A percentile compares a stretch with the other conserved stretches of the same genome.
These are phyloP conservation scores for Colletotrichum filicis DNA, from an alignment of 2,329 filamentous ascomycete genomes.

Conservation along the genomic window DNA sequence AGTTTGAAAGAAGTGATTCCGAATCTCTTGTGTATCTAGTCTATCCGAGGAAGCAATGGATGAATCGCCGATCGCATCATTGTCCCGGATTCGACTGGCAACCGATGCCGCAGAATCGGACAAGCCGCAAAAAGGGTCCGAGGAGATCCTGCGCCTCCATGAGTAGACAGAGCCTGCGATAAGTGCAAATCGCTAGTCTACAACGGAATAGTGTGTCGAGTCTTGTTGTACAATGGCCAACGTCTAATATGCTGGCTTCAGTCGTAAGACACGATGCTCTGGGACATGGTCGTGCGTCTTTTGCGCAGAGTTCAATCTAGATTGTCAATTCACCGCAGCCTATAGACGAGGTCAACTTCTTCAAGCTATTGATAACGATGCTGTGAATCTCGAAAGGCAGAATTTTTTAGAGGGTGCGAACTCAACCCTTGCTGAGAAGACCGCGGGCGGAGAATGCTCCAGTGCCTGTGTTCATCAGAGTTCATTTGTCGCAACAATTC, in stretches of 20 bases:
- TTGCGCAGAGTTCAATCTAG: conserved; percentile 38
- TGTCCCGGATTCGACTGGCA: background rate
- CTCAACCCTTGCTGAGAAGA: too few relatives aligned
- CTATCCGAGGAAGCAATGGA: conserved; percentile 15
- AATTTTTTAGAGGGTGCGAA: too few relatives aligned
- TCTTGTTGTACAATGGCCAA: background rate
- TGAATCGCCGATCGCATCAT: background rate
- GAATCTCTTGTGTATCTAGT: background rate
- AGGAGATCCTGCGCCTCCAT: background rate
- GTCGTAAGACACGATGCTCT: conserved; percentile 35
- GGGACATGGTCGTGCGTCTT: conserved; percentile 39
- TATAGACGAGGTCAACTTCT: conserved; percentile 17
- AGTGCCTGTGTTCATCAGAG: too few relatives aligned
- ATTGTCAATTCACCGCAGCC: conserved; percentile 39
- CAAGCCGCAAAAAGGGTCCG: background rate
- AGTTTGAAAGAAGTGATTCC: background rate
- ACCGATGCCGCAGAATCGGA: background rate
- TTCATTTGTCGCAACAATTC: too few relatives aligned
- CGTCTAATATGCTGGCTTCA: background rate
- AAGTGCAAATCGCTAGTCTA: conserved; percentile 40
- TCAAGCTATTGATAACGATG: too few relatives aligned
- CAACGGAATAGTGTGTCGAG: background rate
- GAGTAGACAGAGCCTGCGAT: conserved; percentile 38
- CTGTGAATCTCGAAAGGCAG: too few relatives aligned
- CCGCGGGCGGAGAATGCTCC: too few relatives aligned